Conservation (phyloP, 179 eudicot genomes). For the Patellifolia procumbens region DNA sequence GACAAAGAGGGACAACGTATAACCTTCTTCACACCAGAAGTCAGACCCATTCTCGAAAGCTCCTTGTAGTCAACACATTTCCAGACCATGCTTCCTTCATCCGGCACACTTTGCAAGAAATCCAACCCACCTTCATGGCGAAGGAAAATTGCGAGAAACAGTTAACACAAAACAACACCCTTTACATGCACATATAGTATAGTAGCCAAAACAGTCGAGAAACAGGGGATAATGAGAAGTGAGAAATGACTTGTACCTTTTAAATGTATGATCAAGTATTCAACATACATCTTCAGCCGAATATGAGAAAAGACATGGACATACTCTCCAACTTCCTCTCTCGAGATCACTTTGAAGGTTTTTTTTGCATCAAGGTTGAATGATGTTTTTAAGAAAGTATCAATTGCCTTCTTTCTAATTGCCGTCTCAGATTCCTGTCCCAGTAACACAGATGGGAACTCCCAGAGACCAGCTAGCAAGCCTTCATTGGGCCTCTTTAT, state of each 20-base stretch:
- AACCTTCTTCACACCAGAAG: conserved; percentile 98
- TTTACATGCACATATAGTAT: neutral
- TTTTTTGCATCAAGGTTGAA: conserved; percentile 54
- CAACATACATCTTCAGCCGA: conserved; percentile 89
- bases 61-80: conserved; percentile 61
- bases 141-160: conserved; percentile 15
- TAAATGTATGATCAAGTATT: conserved; percentile 54
- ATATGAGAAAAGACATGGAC: conserved; percentile 82
- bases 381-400: conserved; percentile 53
- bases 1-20: conserved; percentile 9
- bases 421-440: conserved; percentile 49
- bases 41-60: conserved; percentile 80
- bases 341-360: conserved; percentile 47
- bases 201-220: neutral
- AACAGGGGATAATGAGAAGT: neutral
- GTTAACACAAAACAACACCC: neutral
- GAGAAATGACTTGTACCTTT: conserved; percentile 46
- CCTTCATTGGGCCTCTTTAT: conserved; percentile 92
- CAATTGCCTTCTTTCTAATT: conserved; percentile 57
- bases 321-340: conserved; percentile 87
- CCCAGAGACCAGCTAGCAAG: conserved; percentile 98
- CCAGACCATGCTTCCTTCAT: conserved; percentile 49
- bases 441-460: conserved; percentile 82
- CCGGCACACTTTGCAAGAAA: conserved; percentile 32
- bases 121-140: conserved; percentile 46